Evolutionary conservation across 805 yeast species (phyloP).

Genomic region (Teunomyces funiuensis): DNA sequence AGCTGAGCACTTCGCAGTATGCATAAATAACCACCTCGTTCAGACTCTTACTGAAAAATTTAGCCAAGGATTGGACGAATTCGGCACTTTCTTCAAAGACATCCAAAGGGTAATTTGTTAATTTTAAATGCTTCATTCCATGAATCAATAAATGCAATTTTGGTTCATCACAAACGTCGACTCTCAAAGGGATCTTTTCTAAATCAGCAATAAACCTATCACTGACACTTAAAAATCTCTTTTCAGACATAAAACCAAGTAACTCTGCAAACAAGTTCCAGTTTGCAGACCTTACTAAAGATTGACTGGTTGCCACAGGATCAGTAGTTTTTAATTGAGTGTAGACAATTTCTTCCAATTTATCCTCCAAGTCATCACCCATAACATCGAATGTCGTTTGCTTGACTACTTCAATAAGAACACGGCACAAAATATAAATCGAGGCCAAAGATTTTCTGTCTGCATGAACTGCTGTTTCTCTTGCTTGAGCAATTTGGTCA

Average conservation of each 20-base stretch:
- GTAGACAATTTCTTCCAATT: constrained; percentile 90
- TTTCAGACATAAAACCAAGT: constrained; percentile 86
- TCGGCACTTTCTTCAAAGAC: constrained; percentile 92
- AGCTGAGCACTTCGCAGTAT: constrained; percentile 81
- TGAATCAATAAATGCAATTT: constrained; percentile 72
- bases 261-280: constrained; percentile 91
- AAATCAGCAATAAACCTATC: constrained; percentile 91
- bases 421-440: constrained; percentile 87
- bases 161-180: constrained; percentile 45
- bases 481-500: constrained; percentile 40
- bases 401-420: constrained; percentile 85
- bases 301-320: constrained; percentile 61
- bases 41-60: constrained; percentile 69
- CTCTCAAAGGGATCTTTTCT: constrained; percentile 64
- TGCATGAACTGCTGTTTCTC: constrained; percentile 74
- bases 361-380: constrained; percentile 77
- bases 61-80: constrained; percentile 79
- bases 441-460: constrained; percentile 85
- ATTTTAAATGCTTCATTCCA: constrained; percentile 84
- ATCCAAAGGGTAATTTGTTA: constrained; percentile 85
- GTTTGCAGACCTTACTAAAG: constrained; percentile 81
- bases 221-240: constrained; percentile 81
- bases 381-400: constrained; percentile 75
- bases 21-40: constrained; percentile 68
- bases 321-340: constrained; percentile 87